These are phyloP conservation scores for Scheffersomyces stipitis DNA, from an alignment of 805 yeast genomes.

Conservation along the genomic window DNA sequence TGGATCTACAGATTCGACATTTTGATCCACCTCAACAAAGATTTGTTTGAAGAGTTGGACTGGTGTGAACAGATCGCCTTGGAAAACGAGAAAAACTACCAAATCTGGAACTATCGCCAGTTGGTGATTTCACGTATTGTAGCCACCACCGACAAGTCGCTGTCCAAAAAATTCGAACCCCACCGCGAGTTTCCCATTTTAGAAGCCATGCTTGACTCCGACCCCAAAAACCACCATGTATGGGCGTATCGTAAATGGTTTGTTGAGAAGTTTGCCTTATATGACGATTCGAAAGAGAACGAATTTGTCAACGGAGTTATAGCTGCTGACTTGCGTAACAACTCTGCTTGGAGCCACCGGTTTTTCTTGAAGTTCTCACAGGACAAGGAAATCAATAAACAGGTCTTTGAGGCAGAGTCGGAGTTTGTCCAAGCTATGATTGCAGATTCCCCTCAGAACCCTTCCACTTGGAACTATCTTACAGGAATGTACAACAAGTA, in stretches of 20 bases:
- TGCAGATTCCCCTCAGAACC: slow-evolving; percentile 69
- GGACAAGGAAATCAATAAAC: slow-evolving; percentile 11
- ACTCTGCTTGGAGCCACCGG: slow-evolving; percentile 92
- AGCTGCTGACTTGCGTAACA: slow-evolving; percentile 71
- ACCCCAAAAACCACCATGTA: slow-evolving; percentile 90
- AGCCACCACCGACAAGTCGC: slow-evolving; percentile 12
- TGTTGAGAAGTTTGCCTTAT: slow-evolving; percentile 54
- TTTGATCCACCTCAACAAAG: slow-evolving; percentile 36
- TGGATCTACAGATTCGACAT: slow-evolving; percentile 75
- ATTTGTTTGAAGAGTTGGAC: slow-evolving; percentile 56
- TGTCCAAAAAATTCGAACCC: slow-evolving; percentile 28
- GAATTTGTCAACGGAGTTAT: slow-evolving; percentile 50
- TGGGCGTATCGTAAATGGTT: slow-evolving; percentile 94
- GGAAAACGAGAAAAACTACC: slow-evolving; percentile 86
- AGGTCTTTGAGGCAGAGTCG: slow-evolving; percentile 46
- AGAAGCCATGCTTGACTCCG: slow-evolving; percentile 68
- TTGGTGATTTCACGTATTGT: slow-evolving; percentile 48
- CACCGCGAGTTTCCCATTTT: slow-evolving; percentile 66
- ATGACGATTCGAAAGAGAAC: slow-evolving; percentile 46
- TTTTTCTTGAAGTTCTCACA: slow-evolving; percentile 51
- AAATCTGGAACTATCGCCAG: slow-evolving; percentile 94
- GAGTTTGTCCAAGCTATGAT: slow-evolving; percentile 52
- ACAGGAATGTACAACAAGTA: slow-evolving; percentile 48
- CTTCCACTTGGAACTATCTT: slow-evolving; percentile 84
- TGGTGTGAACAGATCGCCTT: slow-evolving; percentile 81